phyloP scores from a whole-genome alignment of 148 eudicot genomes.

The Rheum nobile region DNA sequence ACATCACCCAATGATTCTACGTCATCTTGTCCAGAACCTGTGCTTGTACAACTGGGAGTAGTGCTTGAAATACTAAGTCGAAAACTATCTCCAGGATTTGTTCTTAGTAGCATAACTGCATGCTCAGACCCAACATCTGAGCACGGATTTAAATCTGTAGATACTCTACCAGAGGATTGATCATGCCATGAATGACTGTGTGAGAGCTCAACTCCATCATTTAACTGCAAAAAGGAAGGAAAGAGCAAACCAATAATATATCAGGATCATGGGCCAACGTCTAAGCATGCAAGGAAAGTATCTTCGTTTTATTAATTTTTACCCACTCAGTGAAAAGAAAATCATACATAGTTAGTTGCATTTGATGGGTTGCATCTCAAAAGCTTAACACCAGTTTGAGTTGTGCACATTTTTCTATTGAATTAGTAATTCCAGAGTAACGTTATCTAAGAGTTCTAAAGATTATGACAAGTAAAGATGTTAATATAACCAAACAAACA shows the following conservation, averaged over 20 bases:
- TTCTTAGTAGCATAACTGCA: constrained; percentile 22
- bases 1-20: constrained; percentile 33
- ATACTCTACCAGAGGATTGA: constrained; percentile 15
- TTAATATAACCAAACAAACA: background rate
- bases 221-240: background rate
- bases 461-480: too few relatives aligned
- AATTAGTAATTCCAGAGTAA: background rate
- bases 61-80: constrained; percentile 28
- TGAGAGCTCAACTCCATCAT: background rate
- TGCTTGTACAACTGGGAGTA: constrained; percentile 25
- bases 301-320: background rate
- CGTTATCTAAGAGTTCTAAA: too few relatives aligned
- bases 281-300: background rate
- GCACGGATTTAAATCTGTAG: constrained; percentile 6
- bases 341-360: background rate
- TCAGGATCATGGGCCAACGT: background rate
- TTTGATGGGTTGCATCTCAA: background rate
- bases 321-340: background rate
- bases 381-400: too few relatives aligned
- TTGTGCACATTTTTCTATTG: background rate
- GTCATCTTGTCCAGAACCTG: constrained; percentile 29
- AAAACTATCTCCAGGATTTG: constrained; percentile 25
- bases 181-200: background rate
- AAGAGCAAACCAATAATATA: background rate
- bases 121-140: constrained; percentile 21